A percentile compares a stretch with the other conserved stretches of the same genome.
Conservation (phyloP, 2,329 filamentous ascomycete species). For the Pyrenochaeta sp. region DNA sequence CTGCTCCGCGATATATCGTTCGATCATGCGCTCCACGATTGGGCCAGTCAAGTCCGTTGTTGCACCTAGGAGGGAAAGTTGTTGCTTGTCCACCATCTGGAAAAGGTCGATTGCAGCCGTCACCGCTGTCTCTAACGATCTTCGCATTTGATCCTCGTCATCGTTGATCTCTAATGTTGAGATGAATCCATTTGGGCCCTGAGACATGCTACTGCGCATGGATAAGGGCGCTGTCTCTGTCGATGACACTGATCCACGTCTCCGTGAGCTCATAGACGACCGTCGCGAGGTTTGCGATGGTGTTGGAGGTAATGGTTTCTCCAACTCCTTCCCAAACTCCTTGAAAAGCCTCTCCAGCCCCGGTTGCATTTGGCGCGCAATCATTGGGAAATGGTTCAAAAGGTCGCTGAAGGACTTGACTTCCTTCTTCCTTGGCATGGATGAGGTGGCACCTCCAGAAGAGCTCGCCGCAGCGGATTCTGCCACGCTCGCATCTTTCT, state of each 20-base stretch:
- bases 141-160: constrained; percentile 89
- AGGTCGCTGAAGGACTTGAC: constrained; percentile 91
- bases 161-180: constrained; percentile 74
- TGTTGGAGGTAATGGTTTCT: constrained; percentile 82
- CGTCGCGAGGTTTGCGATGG: constrained; percentile 57
- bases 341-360: constrained; percentile 89
- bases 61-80: constrained; percentile 87
- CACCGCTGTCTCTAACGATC: constrained; percentile 88
- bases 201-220: constrained; percentile 48
- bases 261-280: constrained; percentile 44
- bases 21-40: constrained; percentile 90
- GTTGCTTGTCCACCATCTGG: constrained; percentile 93
- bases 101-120: constrained; percentile 95
- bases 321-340: constrained; percentile 86
- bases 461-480: constrained; percentile 20
- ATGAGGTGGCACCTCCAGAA: constrained; percentile 40
- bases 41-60: constrained; percentile 94
- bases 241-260: constrained; percentile 48
- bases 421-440: constrained; percentile 79
- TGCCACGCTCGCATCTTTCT: constrained; percentile 19
- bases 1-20: constrained; percentile 92
- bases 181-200: constrained; percentile 48
- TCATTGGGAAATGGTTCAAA: constrained; percentile 91
- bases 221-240: constrained; percentile 46
- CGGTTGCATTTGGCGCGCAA: constrained; percentile 93